Conservation (phyloP, 768 basidiomycete genomes). For the Calocera viscosa region DNA sequence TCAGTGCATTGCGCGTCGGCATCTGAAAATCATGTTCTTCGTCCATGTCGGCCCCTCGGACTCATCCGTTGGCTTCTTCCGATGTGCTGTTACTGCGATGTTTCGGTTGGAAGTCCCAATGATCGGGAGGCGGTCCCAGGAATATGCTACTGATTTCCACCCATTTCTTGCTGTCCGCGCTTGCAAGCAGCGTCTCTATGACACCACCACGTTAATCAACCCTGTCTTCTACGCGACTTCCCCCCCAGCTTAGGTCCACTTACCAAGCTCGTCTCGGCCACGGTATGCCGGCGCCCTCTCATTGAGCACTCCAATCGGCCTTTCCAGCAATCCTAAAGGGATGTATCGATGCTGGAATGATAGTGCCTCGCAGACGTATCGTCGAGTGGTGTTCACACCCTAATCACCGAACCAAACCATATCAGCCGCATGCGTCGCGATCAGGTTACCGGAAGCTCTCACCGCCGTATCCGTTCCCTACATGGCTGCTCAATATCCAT, state of each 20-base stretch:
- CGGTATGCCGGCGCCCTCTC: constrained; percentile 80
- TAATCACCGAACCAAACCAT: constrained; percentile 6
- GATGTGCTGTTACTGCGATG: constrained; percentile 67
- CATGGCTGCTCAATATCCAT: constrained; percentile 33
- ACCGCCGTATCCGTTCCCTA: constrained; percentile 70
- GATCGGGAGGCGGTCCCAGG: constrained; percentile 70
- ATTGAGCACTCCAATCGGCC: constrained; percentile 67
- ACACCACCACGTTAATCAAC: constrained; percentile 15
- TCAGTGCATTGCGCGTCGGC: no score
- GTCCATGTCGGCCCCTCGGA: constrained; percentile 1
- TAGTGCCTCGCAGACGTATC: constrained; percentile 89
- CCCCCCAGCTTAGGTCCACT: constrained; percentile 20
- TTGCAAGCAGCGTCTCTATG: constrained; percentile 72
- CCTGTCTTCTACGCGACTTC: not conserved
- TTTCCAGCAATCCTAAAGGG: constrained; percentile 83
- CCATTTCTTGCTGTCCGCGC: constrained; percentile 72
- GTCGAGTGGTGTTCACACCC: constrained; percentile 79
- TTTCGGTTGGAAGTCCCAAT: constrained; percentile 80
- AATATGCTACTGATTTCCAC: constrained; percentile 93
- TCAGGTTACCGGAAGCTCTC: constrained; percentile 14
- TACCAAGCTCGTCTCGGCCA: constrained; percentile 80
- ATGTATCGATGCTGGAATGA: constrained; percentile 96
- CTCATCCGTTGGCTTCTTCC: constrained; percentile 27
- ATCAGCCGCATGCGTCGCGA: constrained; percentile 23
- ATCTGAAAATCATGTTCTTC: not conserved